Evolutionary conservation across 306 rosid species (phyloP), one percentile per base, ranked within the genome.

Genomic region (Lathyrus tuberosus): DNA sequence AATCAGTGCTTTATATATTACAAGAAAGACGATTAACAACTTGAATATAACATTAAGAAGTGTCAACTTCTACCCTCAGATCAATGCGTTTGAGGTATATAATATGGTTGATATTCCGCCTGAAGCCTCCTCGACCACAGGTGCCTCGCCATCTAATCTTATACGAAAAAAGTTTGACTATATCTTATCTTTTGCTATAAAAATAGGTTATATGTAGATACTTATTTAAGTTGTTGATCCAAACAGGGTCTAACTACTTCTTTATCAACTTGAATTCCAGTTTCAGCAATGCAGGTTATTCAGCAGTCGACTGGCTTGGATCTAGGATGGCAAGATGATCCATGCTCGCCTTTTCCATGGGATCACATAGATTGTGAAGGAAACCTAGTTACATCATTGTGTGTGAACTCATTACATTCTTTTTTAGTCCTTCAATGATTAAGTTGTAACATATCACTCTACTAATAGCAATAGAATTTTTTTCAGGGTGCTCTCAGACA

Each of bases 291-390:
- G 58, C 85, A 84, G 65, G 90, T 90, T 75, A 88, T 93, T 78
- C 91, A 90, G 47, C 94, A 88, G 60, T 88, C 94, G 33, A 84
- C 82, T 48, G 96, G 97, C 26, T 80, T 86, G 75, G 93, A 90
- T 73, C 82, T 90, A 15, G 97, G 89, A 59, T 93, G 98, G 98
- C 84, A 88, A 78, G 98, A 88, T 77, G 98, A 93, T 79, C 98
- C 98, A 24, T 93, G 98, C 77, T 87, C 88, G 16, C 98, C 98
- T 16, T 75, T 31, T 3, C 82, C 86, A 49, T 93, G 97, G 98
- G 80, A 86, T 62, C 86, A 83, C 38, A 76, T 90, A 75, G 79
- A 77, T 69, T 93, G 98, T 64, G 90, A 93, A 86, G 94, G 90
- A 86, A 90, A 54, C 83, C 65, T 82, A 15, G 96, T 93, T 24